phyloP scores from a whole-genome alignment of 1,139 yeast species.

The Suhomyces kunorum region DNA sequence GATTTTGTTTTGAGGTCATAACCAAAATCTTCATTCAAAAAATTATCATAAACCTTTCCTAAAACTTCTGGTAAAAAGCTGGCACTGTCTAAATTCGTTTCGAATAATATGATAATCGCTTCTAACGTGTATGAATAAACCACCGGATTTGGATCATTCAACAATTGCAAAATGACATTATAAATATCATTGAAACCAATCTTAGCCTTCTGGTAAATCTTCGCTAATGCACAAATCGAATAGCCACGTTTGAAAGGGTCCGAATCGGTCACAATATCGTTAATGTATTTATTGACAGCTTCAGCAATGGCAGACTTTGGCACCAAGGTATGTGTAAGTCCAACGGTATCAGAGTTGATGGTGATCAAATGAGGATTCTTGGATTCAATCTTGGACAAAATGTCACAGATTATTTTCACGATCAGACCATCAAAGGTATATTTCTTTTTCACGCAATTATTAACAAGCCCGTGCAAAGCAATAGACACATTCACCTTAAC shows the following conservation, averaged over 20 bases:
- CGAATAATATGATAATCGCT: conserved; percentile 58
- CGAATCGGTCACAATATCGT: conserved; percentile 56
- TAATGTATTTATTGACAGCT: conserved; percentile 55
- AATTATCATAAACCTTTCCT: conserved; percentile 49
- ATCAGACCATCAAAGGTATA: conserved; percentile 45
- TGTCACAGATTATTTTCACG: conserved; percentile 54
- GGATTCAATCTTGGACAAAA: conserved; percentile 51
- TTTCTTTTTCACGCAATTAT: conserved; percentile 30
- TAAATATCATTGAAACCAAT: conserved; percentile 44
- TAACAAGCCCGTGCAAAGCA: conserved; percentile 61
- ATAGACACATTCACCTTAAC: conserved; percentile 61
- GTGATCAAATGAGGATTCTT: conserved; percentile 41
- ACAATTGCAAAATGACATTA: conserved; percentile 60
- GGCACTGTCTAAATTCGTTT: conserved; percentile 53
- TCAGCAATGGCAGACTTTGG: conserved; percentile 41
- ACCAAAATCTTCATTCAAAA: conserved; percentile 52
- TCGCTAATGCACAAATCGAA: conserved; percentile 59
- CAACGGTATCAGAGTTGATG: conserved; percentile 68
- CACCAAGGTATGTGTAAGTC: conserved; percentile 52
- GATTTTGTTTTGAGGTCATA: conserved; percentile 27
- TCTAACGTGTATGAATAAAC: conserved; percentile 74
- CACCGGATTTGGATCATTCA: conserved; percentile 80
- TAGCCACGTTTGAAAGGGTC: conserved; percentile 70
- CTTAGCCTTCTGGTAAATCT: conserved; percentile 50
- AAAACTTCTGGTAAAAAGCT: conserved; percentile 49